phyloP scores from a whole-genome alignment of 352 stramenopile genomes.

The Globisporangium recalcitrans region DNA sequence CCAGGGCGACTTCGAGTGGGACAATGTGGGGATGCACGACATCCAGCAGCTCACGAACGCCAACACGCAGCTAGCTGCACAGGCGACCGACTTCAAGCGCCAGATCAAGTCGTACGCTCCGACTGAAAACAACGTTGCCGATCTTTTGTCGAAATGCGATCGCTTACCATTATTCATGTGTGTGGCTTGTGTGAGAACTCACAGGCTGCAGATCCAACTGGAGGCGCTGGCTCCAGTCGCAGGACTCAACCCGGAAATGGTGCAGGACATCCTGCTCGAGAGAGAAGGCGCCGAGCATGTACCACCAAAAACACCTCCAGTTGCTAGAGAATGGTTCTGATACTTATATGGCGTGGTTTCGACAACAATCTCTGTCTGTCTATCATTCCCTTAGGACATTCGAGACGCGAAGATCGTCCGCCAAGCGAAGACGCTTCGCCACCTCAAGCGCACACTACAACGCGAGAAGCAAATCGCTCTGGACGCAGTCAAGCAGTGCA shows the following conservation, averaged over 20 bases:
- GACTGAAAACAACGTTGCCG: not conserved
- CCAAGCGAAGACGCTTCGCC: constrained; percentile 60
- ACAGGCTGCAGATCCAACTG: constrained; percentile 64
- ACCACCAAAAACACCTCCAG: not conserved
- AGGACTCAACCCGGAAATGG: constrained; percentile 38
- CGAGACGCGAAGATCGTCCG: constrained; percentile 77
- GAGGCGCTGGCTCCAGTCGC: constrained; percentile 63
- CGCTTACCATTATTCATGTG: not conserved
- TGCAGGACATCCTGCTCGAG: constrained; percentile 62
- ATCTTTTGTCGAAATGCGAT: not conserved
- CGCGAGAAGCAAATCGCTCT: constrained; percentile 49
- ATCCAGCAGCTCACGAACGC: constrained; percentile 63
- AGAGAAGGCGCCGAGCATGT: constrained; percentile 59
- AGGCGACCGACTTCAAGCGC: constrained; percentile 43
- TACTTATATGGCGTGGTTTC: not conserved
- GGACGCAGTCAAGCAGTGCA: constrained; percentile 36
- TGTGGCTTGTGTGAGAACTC: not conserved
- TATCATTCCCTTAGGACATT: constrained; percentile 41
- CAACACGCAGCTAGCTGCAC: constrained; percentile 37
- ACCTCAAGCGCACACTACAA: constrained; percentile 52
- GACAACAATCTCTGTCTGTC: too few relatives aligned
- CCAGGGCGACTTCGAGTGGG: constrained; percentile 40
- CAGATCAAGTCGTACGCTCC: constrained; percentile 54
- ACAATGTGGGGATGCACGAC: constrained; percentile 27
- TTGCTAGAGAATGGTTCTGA: not conserved